These are phyloP conservation scores for Garcia nutans DNA, from an alignment of 345 rosid species.

Conservation along the genomic window DNA sequence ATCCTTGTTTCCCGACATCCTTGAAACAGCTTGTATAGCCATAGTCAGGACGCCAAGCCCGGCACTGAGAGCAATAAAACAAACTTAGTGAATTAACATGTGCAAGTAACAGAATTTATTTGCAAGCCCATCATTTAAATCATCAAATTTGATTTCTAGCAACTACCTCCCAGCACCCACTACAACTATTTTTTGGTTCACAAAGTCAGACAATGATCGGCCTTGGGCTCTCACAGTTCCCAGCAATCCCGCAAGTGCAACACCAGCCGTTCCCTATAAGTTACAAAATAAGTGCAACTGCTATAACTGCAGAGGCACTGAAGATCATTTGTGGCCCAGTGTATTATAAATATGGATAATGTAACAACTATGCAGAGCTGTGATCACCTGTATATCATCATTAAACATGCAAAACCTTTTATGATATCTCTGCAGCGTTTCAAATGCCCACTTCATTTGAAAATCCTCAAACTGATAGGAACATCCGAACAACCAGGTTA, in stretches of 20 bases:
- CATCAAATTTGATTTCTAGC: not conserved
- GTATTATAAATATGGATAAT: conserved; percentile 8
- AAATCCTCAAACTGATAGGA: conserved; percentile 86
- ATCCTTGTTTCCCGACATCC: conserved; percentile 70
- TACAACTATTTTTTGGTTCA: conserved; percentile 93
- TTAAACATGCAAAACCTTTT: conserved; percentile 94
- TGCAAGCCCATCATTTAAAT: not conserved
- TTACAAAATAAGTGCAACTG: conserved; percentile 21
- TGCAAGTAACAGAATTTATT: not conserved
- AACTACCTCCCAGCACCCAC: conserved; percentile 99
- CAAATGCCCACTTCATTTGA: conserved; percentile 99
- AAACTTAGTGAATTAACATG: conserved; percentile 11
- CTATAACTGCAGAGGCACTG: conserved; percentile 10
- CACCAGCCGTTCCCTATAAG: conserved; percentile 97
- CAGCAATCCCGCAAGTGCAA: conserved; percentile 93
- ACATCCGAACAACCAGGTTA: conserved; percentile 31
- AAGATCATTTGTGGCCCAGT: conserved; percentile 12
- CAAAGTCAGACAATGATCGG: conserved; percentile 69
- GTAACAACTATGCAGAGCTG: conserved; percentile 16
- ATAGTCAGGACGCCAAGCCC: conserved; percentile 92
- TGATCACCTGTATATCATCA: conserved; percentile 87
- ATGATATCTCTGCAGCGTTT: conserved; percentile 83
- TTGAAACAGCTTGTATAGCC: conserved; percentile 74
- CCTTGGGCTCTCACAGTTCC: conserved; percentile 98
- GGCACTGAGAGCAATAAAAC: conserved; percentile 58